Evolutionary conservation across 75 land plant species (phyloP).

Genomic region (Cryptomeria japonica): DNA sequence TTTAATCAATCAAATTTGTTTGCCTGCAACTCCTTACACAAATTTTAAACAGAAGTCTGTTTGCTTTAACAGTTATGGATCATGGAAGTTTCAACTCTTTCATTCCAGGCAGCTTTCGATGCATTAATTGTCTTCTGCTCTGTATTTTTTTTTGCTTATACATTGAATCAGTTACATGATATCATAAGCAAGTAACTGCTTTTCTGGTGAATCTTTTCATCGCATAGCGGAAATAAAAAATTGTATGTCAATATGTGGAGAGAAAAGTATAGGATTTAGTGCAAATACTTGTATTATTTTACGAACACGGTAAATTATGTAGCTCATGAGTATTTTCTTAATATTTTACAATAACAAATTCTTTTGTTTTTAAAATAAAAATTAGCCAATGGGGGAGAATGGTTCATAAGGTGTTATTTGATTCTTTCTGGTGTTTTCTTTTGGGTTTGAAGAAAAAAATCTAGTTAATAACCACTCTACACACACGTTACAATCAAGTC

Average conservation of each 20-base stretch:
- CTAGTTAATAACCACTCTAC: not conserved
- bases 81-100: too few relatives aligned
- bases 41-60: not conserved
- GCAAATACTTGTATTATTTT: not conserved
- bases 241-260: not conserved
- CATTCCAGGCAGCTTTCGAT: not conserved
- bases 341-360: too few relatives aligned
- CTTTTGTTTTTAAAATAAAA: too few relatives aligned
- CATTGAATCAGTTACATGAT: not conserved
- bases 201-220: not conserved
- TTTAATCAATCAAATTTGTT: not conserved
- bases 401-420: not conserved
- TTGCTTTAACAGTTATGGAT: too few relatives aligned
- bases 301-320: too few relatives aligned
- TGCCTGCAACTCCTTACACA: not conserved
- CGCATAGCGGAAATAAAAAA: not conserved
- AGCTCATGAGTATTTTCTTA: too few relatives aligned
- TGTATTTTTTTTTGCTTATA: not conserved
- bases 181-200: not conserved
- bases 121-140: not conserved
- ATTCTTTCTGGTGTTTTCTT: not conserved
- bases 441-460: not conserved
- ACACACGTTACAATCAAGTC: not conserved
- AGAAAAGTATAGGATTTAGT: not conserved
- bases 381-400: not conserved